Evolutionary conservation across 106 monocot species (phyloP).

Genomic region (Dioscorea dumetorum): DNA sequence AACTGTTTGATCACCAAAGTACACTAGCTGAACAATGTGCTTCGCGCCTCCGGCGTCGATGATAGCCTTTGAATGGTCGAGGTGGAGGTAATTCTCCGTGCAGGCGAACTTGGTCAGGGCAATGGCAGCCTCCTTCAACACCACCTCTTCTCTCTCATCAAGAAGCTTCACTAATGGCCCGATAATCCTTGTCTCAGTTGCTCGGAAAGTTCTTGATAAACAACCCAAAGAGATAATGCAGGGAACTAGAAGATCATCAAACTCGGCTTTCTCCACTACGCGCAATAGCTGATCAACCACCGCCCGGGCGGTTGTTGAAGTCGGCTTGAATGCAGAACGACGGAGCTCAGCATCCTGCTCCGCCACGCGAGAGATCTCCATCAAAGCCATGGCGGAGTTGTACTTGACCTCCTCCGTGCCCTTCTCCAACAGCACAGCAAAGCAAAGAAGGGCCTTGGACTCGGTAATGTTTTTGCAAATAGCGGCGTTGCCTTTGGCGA

Average conservation of each 20-base stretch:
- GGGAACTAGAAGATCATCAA: constrained; percentile 56
- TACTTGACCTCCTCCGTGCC: constrained; percentile 64
- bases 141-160: constrained; percentile 51
- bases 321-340: constrained; percentile 82
- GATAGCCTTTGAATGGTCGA: constrained; percentile 78
- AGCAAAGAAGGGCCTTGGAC: constrained; percentile 85
- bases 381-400: constrained; percentile 87
- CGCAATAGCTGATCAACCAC: constrained; percentile 77
- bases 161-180: constrained; percentile 75
- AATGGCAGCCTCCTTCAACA: constrained; percentile 49
- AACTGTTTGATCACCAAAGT: constrained; percentile 62
- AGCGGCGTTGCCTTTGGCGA: constrained; percentile 53
- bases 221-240: constrained; percentile 74
- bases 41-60: constrained; percentile 63
- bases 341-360: constrained; percentile 69
- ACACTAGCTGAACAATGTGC: constrained; percentile 77
- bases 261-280: constrained; percentile 71
- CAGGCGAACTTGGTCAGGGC: constrained; percentile 83
- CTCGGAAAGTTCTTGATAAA: constrained; percentile 77
- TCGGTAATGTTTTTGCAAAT: constrained; percentile 93
- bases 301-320: constrained; percentile 69
- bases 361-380: constrained; percentile 75
- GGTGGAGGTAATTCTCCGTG: constrained; percentile 71
- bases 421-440: constrained; percentile 85
- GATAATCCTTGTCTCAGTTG: constrained; percentile 82